Percentiles rank a stretch among this genome's conserved stretches.
phyloP scores from a whole-genome alignment of 257 asterid species.

The Solanum chiquidenum region DNA sequence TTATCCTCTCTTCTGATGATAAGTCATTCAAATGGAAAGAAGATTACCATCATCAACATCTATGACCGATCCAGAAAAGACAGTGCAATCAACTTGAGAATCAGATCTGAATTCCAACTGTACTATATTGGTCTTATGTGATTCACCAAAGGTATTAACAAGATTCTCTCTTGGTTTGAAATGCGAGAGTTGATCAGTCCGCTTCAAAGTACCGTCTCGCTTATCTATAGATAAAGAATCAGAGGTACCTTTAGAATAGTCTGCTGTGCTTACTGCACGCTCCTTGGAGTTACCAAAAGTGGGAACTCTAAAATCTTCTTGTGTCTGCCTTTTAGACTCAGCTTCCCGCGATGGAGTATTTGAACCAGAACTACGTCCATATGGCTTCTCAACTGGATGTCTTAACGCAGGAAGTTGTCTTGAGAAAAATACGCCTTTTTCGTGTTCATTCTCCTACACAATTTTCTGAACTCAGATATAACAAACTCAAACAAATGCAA shows the following conservation, averaged over 20 bases:
- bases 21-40: conserved; percentile 7
- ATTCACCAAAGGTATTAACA: conserved; percentile 7
- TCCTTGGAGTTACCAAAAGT: conserved; percentile 31
- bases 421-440: conserved; percentile 22
- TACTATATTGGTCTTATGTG: conserved; percentile 13
- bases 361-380: conserved; percentile 14
- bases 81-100: conserved; percentile 11
- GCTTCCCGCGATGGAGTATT: conserved; percentile 18
- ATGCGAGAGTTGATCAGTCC: conserved; percentile 6
- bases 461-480: neutral
- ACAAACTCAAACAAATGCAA: neutral
- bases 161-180: conserved; percentile 15
- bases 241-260: conserved; percentile 14
- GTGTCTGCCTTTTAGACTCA: conserved; percentile 30
- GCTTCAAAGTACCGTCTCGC: conserved; percentile 11
- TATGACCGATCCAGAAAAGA: neutral
- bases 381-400: conserved; percentile 33
- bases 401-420: conserved; percentile 19
- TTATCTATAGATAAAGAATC: conserved; percentile 15
- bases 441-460: conserved; percentile 45
- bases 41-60: conserved; percentile 15
- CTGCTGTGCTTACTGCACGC: conserved; percentile 1
- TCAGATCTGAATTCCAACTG: conserved; percentile 14
- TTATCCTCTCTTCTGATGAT: conserved; percentile 14
- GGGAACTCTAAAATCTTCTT: conserved; percentile 70